A percentile compares a stretch with the other conserved stretches of the same genome.
Evolutionary conservation across 257 asterid species (phyloP).

Genomic region (Lycium ferocissimum): DNA sequence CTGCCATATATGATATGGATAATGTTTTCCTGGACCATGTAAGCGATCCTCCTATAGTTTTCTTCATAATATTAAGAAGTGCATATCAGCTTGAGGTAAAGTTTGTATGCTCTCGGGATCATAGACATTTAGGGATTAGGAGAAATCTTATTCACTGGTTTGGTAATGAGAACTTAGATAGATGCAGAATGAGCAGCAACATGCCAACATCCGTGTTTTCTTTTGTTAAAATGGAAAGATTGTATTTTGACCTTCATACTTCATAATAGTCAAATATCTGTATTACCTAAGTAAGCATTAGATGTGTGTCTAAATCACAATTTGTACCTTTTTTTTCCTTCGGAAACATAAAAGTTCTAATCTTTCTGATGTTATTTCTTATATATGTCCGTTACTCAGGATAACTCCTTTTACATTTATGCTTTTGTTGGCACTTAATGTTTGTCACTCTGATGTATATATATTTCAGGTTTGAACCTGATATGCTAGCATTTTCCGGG

Average conservation of each 20-base stretch:
- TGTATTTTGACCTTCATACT: not conserved
- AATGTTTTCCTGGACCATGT: not conserved
- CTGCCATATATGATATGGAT: not conserved
- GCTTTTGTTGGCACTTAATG: constrained; percentile 3
- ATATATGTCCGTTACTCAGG: not conserved
- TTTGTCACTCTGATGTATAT: constrained; percentile 17
- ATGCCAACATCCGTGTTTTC: not conserved
- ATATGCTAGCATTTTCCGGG: constrained; percentile 63
- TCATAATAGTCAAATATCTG: not conserved
- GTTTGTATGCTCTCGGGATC: not conserved
- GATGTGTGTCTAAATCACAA: not conserved
- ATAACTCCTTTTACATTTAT: not conserved
- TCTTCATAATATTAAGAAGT: not conserved
- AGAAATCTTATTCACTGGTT: not conserved
- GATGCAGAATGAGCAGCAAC: not conserved
- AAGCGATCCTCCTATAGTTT: not conserved
- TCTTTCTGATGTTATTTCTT: not conserved
- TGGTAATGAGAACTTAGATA: not conserved
- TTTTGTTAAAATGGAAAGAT: not conserved
- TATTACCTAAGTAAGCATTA: not conserved
- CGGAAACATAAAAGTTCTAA: not conserved
- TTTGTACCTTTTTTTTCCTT: not conserved
- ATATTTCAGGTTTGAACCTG: constrained; percentile 59
- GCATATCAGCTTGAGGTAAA: not conserved
- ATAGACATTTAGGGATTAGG: not conserved